Base-by-base conservation (phyloP, 345 rosid genomes). In the Heritiera littoralis region DNA sequence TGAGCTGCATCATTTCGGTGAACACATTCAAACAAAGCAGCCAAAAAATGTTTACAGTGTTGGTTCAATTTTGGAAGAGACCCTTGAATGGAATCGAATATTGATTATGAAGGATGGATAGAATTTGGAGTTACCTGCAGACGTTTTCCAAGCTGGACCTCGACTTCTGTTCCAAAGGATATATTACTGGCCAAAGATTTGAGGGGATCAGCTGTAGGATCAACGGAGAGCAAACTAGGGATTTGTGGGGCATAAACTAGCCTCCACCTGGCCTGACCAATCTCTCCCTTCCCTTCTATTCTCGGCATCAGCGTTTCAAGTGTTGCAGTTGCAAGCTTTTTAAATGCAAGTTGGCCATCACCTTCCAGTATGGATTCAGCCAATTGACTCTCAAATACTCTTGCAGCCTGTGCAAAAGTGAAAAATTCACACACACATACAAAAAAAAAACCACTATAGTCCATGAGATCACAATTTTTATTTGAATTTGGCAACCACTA, bases 201-300 rank as follows among this genome's bases (percentile, higher is more conserved):
- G 63, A 96, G 89, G 86, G 98, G 99, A 86, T 96, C 98, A 13
- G 89, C 78, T 0, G 97, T 91, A 11, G 99, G 98, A 88, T 96
- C 97, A 65, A 92, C 97, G 46, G 99, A 96, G 78, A 96, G 99
- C 83, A 96, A 87, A 82, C 95, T 93, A 58, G 99, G 97, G 86
- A 96, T 95, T 85, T 93, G 98, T 4, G 99, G 99, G n/a, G 99
- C 97, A 83, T 96, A 96, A 61, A 93, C 98, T 66, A 96, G 86
- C 85, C 98, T 96, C 99, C 99, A 96, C 81, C 99, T 89, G 65
- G 98, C 99, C 58, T 92, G 98, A 64, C 97, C 98, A 83, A 93
- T 86, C 85, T 91, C 96, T 66, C 98, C 96, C 86, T 93, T 93
- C n/a, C 97, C 98, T 89, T 96, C 97, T 80, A 96, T 93, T 82